phyloP scores from a whole-genome alignment of 305 asterid species.

The Coffea humblotiana region DNA sequence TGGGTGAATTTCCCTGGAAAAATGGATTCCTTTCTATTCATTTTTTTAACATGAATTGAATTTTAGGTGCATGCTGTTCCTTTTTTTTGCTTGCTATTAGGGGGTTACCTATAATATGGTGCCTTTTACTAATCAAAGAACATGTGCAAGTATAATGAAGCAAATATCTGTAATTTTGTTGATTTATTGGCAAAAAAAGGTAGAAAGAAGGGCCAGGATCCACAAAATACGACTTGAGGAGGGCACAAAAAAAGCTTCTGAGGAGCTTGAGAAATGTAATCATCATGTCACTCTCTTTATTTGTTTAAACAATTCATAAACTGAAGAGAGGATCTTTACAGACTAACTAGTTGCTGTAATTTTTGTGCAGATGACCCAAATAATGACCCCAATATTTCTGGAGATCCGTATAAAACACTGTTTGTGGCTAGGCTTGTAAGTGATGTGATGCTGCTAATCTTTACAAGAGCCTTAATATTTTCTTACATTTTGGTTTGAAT shows the following conservation, averaged over 20 bases:
- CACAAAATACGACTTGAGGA: slow-evolving; percentile 80
- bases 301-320: slow-evolving; percentile 13
- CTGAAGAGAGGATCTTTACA: not conserved
- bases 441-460: slow-evolving; percentile 15
- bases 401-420: slow-evolving; percentile 94
- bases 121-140: not conserved
- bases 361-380: slow-evolving; percentile 75
- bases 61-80: not conserved
- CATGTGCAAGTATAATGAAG: not conserved
- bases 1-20: not conserved
- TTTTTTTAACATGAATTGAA: too few relatives aligned
- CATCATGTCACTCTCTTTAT: slow-evolving; percentile 7
- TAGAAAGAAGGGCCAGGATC: slow-evolving; percentile 81
- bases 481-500: not conserved
- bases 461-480: slow-evolving; percentile 8
- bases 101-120: too few relatives aligned
- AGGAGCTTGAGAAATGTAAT: slow-evolving; percentile 85
- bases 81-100: not conserved
- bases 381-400: slow-evolving; percentile 73
- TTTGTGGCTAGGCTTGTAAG: slow-evolving; percentile 96
- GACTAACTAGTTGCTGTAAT: slow-evolving; percentile 1
- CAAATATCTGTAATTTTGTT: not conserved
- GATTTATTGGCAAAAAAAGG: slow-evolving; percentile 38
- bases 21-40: not conserved
- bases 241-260: slow-evolving; percentile 90